Evolutionary conservation across 352 stramenopile species (phyloP), one percentile per base, ranked within the genome.

Genomic region (Phytopythium montanum): DNA sequence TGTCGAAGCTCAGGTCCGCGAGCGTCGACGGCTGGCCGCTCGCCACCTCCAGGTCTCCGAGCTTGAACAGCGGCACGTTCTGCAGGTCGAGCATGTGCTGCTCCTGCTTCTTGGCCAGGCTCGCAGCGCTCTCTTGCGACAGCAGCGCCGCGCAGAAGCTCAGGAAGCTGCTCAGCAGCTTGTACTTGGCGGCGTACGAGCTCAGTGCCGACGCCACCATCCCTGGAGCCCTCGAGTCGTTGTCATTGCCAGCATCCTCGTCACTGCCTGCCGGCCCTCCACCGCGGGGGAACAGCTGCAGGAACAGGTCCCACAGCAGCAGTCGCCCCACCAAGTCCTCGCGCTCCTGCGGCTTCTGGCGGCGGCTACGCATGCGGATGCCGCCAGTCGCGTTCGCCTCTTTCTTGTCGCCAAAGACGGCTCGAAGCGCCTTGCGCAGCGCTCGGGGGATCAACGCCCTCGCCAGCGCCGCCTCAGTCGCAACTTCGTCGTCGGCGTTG

Each of bases 221-320:
- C 16, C 59, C 69, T 19, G 61, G 55, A 50, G 29, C 60, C 45
- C 46, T 69, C 28, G 21, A 51, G 14, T 45, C 39, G 5, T 45
- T 19, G 39, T 19, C 19, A 19, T 1, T 19, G 14, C 19, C 4
- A 19, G 25, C 63, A 54, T 48, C 59, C 21, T 51, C 38, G 8
- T 53, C 26, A 28, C 25, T 68, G 2, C 59, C 51, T 8, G 49
- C 41, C 18, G 41, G 57, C n/a, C n/a, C n/a, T 55, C 56, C 70
- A 38, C 66, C 67, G 10, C 61, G 64, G 25, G 86, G 84, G 61
- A 95, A 94, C 5, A 94, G 65, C 61, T 92, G 86, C 5, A 94
- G 56, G 56, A 92, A 95, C 21, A 94, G 21, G 64, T 95, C 86
- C 83, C 86, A 95, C 6, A 90, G 70, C 28, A 95, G 58, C 45